phyloP scores from a whole-genome alignment of 306 rosid genomes.

The Mucuna pruriens region DNA sequence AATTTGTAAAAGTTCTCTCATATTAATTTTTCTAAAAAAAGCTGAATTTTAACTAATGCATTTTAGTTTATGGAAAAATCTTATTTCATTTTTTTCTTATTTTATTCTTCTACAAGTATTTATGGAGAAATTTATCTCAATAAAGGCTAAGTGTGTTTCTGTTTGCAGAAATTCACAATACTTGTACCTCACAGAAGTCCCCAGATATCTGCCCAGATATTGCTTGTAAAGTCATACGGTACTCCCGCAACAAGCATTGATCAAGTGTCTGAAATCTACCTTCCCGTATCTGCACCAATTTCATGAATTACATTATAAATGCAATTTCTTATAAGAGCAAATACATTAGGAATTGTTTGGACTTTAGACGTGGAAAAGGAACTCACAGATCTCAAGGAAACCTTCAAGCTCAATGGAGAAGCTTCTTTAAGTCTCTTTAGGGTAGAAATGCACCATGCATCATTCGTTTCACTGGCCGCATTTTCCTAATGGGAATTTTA shows the following conservation, averaged over 20 bases:
- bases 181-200: constrained; percentile 83
- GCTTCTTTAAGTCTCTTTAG: constrained; percentile 75
- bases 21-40: too few relatives aligned
- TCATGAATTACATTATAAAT: constrained; percentile 5
- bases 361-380: constrained; percentile 22
- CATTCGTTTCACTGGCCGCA: constrained; percentile 69
- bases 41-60: too few relatives aligned
- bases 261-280: constrained; percentile 87
- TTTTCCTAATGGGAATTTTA: constrained; percentile 54
- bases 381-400: constrained; percentile 90
- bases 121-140: constrained; percentile 13
- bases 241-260: constrained; percentile 86
- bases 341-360: constrained; percentile 4
- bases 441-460: constrained; percentile 80
- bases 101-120: too few relatives aligned
- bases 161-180: background rate
- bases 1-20: too few relatives aligned
- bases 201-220: constrained; percentile 61
- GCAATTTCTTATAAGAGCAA: background rate
- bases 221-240: constrained; percentile 78
- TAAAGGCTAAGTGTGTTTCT: background rate
- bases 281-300: constrained; percentile 71
- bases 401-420: constrained; percentile 93
- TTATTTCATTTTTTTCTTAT: too few relatives aligned
- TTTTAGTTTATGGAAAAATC: too few relatives aligned